Percentiles rank a stretch among this genome's conserved stretches.
phyloP scores from a whole-genome alignment of 768 basidiomycete species.

The Lactarius hengduanensis region DNA sequence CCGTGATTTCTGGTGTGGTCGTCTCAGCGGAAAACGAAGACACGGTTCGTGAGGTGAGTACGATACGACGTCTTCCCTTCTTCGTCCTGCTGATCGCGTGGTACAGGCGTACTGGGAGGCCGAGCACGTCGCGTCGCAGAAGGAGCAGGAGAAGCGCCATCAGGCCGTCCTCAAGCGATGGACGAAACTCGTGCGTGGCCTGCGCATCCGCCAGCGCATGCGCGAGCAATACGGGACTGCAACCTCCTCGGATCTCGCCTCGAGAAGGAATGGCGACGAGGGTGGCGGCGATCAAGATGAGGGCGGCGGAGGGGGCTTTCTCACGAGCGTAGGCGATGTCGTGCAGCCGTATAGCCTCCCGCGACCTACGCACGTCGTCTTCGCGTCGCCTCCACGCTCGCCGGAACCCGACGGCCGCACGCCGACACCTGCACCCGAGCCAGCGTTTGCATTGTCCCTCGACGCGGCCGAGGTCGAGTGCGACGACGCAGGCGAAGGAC shows the following conservation, averaged over 20 bases:
- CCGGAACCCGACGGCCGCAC: slow-evolving; percentile 19
- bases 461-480: slow-evolving; percentile 34
- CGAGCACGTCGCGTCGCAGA: slow-evolving; percentile 74
- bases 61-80: background rate
- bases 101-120: slow-evolving; percentile 81
- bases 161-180: slow-evolving; percentile 86
- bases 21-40: slow-evolving; percentile 78
- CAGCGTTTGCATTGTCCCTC: slow-evolving; percentile 2
- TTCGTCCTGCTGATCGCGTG: background rate
- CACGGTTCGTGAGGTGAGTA: slow-evolving; percentile 65
- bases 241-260: background rate
- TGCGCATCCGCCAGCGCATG: slow-evolving; percentile 80
- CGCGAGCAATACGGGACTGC: slow-evolving; percentile 66
- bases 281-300: background rate
- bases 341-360: slow-evolving; percentile 73
- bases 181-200: slow-evolving; percentile 82
- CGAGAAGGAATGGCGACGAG: background rate
- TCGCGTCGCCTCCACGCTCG: slow-evolving; percentile 24
- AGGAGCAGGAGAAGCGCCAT: slow-evolving; percentile 68
- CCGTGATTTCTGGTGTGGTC: slow-evolving; percentile 83
- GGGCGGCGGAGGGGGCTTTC: slow-evolving; percentile 50
- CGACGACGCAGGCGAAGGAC: slow-evolving; percentile 25
- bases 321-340: slow-evolving; percentile 68
- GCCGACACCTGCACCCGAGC: slow-evolving; percentile 20
- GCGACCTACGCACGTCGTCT: slow-evolving; percentile 43